phyloP scores from a whole-genome alignment of 78 protist species.

The Andalucia godoyi region DNA sequence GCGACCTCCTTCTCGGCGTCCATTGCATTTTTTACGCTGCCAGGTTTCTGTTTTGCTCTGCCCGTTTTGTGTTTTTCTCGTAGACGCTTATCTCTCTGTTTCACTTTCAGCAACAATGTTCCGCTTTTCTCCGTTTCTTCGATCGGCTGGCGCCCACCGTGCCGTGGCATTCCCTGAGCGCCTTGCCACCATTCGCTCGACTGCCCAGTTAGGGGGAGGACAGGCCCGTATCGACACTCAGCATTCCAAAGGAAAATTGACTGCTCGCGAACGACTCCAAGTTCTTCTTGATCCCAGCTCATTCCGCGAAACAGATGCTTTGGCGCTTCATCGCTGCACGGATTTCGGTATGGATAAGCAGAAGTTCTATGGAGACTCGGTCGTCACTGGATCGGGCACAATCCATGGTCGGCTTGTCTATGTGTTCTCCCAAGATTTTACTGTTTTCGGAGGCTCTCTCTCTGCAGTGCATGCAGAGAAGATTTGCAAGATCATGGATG shows the following conservation, averaged over 20 bases:
- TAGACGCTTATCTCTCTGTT: no score
- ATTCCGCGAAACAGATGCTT: slow-evolving; percentile 77
- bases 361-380: slow-evolving; percentile 84
- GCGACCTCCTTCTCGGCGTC: no score
- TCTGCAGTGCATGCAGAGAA: slow-evolving; percentile 89
- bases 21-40: no score
- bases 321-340: slow-evolving; percentile 78
- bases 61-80: no score
- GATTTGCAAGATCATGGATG: slow-evolving; percentile 96
- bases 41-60: no score
- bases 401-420: slow-evolving; percentile 87
- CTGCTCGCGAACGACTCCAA: slow-evolving; percentile 90
- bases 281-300: slow-evolving; percentile 74
- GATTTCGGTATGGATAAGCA: slow-evolving; percentile 78
- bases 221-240: slow-evolving; percentile 29
- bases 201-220: slow-evolving; percentile 65
- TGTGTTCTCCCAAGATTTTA: slow-evolving; percentile 92
- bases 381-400: slow-evolving; percentile 87
- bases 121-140: no score
- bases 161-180: no score
- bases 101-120: no score
- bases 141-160: no score
- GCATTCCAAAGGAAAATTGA: slow-evolving; percentile 75
- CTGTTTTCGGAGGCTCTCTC: slow-evolving; percentile 93
- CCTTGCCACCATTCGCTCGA: no score